phyloP scores from a whole-genome alignment of 306 rosid species.

The Psophocarpus tetragonolobus region DNA sequence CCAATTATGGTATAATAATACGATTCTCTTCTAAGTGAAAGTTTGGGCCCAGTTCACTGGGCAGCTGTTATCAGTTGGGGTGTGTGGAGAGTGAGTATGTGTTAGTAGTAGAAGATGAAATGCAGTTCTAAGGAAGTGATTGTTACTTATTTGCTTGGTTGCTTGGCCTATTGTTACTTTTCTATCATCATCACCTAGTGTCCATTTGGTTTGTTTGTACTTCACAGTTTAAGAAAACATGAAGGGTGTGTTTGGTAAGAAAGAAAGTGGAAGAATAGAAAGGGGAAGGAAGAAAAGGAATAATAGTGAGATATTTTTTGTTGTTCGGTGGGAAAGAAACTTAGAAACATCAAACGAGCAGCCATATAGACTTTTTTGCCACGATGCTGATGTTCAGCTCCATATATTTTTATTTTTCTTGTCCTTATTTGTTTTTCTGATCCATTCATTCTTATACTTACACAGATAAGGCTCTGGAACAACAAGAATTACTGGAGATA shows the following conservation, averaged over 20 bases:
- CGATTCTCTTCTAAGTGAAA: not conserved
- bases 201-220: too few relatives aligned
- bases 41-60: not conserved
- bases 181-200: too few relatives aligned
- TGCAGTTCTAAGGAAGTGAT: not conserved
- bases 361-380: not conserved
- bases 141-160: not conserved
- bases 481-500: not conserved
- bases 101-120: slow-evolving; percentile 3
- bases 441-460: not conserved
- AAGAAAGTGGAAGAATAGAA: not conserved
- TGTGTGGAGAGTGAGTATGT: not conserved
- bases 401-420: slow-evolving; percentile 2
- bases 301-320: not conserved
- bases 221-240: not conserved
- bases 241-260: not conserved
- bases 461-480: slow-evolving; percentile 34
- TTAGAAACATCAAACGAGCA: not conserved
- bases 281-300: not conserved
- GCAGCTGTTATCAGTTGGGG: not conserved
- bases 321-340: not conserved
- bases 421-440: slow-evolving; percentile 23
- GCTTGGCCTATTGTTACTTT: not conserved
- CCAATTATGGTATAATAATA: not conserved
- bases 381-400: not conserved